Evolutionary conservation across 2,329 filamentous ascomycete species (phyloP), one percentile per base, ranked within the genome.

Genomic region (Ophiocordyceps camponoti-floridani): DNA sequence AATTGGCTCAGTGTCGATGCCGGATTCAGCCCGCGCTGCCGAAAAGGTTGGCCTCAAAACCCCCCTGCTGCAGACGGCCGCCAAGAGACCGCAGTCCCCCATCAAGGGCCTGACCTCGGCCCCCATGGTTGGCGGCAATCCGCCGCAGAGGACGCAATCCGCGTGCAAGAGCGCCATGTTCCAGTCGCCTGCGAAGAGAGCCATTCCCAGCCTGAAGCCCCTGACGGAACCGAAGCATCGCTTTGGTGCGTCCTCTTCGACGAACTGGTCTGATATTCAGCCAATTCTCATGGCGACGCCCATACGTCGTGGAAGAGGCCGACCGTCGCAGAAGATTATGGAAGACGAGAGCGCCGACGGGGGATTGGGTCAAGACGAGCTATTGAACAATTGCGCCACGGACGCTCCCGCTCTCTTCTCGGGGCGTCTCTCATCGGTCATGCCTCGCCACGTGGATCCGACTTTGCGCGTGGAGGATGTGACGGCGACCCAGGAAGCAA

Each of bases 151-250:
- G 35, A 49, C 49, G n/a, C 51, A 60, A 19, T 65, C 65, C 12
- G 62, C 64, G 1, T 61, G 67, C 46, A 73, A 71, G 55, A 53
- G 59, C 4, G 68, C 70, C 0, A 58, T 72, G 42, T 58, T 75
- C 5, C 66, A 69, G 42, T 75, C 74, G 9, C 70, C 70, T 4
- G 68, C 70, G 1, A 74, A 73, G 52, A 62, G 68, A 44, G 55
- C 60, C 3, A 55, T 62, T 41, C 56, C 59, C 13, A 55, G 56
- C 6, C 47, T 64, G 47, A 58, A 58, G 41, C 55, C 63, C 14
- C 49, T 59, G 2, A 52, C 54, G 3, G 58, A 62, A 30, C 48
- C 54, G 28, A 50, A 49, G 40, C 46, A 47, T 9, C 50, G 50
- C n/a, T 51, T 54, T 35, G 51, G 54, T 35, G n/a, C 48, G 27